Evolutionary conservation across 345 rosid genomes (phyloP).

Genomic region (Cardamine resedifolia): DNA sequence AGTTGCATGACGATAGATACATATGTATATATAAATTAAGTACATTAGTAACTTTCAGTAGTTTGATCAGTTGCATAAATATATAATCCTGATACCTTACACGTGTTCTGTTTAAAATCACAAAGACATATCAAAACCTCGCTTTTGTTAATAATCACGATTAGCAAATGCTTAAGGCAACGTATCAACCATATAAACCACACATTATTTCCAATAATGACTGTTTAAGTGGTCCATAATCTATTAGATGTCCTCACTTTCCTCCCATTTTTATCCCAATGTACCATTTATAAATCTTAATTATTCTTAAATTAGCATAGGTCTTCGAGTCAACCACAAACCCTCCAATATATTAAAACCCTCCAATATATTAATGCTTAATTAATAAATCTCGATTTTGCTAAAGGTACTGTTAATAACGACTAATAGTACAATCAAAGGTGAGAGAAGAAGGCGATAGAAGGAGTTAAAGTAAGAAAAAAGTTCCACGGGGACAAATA

Average conservation of each 20-base stretch:
- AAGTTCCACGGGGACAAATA: constrained; percentile 24
- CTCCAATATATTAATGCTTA: background rate
- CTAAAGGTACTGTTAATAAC: constrained; percentile 25
- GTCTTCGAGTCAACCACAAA: constrained; percentile 18
- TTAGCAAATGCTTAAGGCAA: constrained; percentile 29
- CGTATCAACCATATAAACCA: constrained; percentile 40
- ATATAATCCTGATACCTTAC: constrained; percentile 28
- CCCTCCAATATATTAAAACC: constrained; percentile 1
- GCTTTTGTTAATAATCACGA: constrained; percentile 28
- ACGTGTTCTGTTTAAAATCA: constrained; percentile 34
- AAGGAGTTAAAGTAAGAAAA: constrained; percentile 24
- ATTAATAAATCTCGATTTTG: constrained; percentile 8
- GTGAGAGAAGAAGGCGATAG: constrained; percentile 27
- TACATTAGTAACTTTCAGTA: constrained; percentile 8
- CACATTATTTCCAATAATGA: constrained; percentile 32
- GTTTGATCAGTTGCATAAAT: constrained; percentile 7
- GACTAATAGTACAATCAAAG: background rate
- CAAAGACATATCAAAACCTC: constrained; percentile 29
- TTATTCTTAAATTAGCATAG: background rate
- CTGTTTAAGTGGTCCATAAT: constrained; percentile 36
- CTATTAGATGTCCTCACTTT: background rate
- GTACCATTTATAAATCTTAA: background rate
- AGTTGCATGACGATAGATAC: constrained; percentile 26
- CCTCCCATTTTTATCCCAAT: background rate
- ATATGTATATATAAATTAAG: background rate